Conservation (phyloP, 805 yeast genomes). For the Cyberlindnera americana region DNA sequence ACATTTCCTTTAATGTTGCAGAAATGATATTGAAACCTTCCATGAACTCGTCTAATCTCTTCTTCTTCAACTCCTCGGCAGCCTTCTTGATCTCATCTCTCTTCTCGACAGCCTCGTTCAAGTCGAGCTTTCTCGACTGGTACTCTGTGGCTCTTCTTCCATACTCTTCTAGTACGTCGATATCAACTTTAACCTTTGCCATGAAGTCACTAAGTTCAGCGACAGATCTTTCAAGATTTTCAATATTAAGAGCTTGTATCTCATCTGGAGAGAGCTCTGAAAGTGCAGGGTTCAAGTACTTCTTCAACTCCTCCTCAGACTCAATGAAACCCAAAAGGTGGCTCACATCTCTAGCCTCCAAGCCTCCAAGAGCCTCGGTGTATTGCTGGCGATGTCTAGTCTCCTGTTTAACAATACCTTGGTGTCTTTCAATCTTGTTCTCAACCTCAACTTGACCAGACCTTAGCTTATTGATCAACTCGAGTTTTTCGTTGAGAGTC, state of each 20-base stretch:
- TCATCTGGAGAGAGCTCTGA: conserved; percentile 50
- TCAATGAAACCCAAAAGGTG: conserved; percentile 21
- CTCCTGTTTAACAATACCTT: conserved; percentile 38
- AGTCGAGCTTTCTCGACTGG: conserved; percentile 55
- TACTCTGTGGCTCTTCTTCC: conserved; percentile 64
- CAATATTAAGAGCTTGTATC: conserved; percentile 44
- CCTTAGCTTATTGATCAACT: conserved; percentile 51
- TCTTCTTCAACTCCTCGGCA: conserved; percentile 67
- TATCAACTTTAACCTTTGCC: conserved; percentile 57
- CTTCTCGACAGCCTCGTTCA: conserved; percentile 61
- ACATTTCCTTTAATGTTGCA: conserved; percentile 89
- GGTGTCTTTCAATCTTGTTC: conserved; percentile 58
- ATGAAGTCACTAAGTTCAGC: conserved; percentile 52
- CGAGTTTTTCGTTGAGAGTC: conserved; percentile 36
- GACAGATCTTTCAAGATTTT: conserved; percentile 47
- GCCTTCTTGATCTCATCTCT: conserved; percentile 61
- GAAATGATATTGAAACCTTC: conserved; percentile 86
- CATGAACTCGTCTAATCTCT: conserved; percentile 86
- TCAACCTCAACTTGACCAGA: conserved; percentile 65
- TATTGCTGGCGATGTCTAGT: conserved; percentile 33
- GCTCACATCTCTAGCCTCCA: conserved; percentile 53
- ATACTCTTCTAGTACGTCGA: conserved; percentile 75
- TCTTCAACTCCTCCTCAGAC: conserved; percentile 30
- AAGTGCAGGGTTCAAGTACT: conserved; percentile 29
- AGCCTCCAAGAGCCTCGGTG: conserved; percentile 35